These are phyloP conservation scores for Excoecaria agallocha DNA, from an alignment of 345 rosid genomes.

Conservation along the genomic window DNA sequence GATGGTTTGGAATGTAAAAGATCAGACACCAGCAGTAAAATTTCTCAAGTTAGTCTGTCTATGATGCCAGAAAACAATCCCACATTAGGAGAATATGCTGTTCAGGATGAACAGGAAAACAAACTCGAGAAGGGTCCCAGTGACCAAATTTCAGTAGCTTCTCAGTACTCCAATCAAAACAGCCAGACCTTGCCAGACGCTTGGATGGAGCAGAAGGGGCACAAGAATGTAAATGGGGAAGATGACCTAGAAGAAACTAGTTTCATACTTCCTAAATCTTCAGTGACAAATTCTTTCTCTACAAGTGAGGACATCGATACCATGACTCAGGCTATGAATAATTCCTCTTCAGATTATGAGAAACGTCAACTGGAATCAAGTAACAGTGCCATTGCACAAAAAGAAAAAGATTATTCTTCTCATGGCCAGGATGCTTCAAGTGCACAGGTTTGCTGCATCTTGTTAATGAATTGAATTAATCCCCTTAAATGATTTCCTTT, in stretches of 20 bases:
- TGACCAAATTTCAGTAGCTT: slow-evolving; percentile 1
- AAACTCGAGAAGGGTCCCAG: slow-evolving; percentile 19
- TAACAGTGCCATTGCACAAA: neutral
- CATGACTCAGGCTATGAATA: slow-evolving; percentile 4
- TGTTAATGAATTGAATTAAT: neutral
- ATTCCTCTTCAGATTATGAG: slow-evolving; percentile 15
- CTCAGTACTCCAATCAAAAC: slow-evolving; percentile 14
- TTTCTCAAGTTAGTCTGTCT: slow-evolving; percentile 8
- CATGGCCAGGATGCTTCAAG: slow-evolving; percentile 7
- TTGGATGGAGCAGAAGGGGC: neutral
- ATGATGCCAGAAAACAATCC: slow-evolving; percentile 8
- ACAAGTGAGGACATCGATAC: slow-evolving; percentile 7
- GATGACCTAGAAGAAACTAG: slow-evolving; percentile 9
- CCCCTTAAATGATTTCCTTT: neutral
- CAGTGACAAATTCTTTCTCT: neutral
- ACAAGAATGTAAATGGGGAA: slow-evolving; percentile 12
- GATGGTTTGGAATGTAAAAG: slow-evolving; percentile 18
- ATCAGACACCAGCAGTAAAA: slow-evolving; percentile 9
- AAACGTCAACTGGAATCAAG: slow-evolving; percentile 15
- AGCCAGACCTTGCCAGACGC: slow-evolving; percentile 2
- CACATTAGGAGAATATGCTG: neutral
- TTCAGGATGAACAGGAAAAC: slow-evolving; percentile 17
- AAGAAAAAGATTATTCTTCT: slow-evolving; percentile 18
- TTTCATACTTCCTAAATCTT: neutral
- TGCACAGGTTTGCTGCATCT: slow-evolving; percentile 37